Evolutionary conservation across 1,284 basidiomycete genomes (phyloP), one percentile per base, ranked within the genome.

Genomic region (Cutaneotrichosporon sp.): DNA sequence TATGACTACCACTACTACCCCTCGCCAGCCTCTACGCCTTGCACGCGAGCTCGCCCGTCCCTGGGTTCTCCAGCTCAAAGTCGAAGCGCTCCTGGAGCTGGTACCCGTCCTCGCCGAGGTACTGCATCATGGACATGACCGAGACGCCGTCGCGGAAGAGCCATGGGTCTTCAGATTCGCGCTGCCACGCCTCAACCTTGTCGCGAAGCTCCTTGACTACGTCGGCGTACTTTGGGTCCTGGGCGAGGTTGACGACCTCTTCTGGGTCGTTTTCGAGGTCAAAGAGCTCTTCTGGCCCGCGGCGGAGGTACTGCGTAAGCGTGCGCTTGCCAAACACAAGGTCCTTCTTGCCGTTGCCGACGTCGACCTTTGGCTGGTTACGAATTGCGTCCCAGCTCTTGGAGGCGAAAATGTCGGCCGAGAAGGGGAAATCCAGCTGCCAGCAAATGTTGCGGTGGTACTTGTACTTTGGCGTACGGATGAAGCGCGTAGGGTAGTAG

Each of bases 391-490:
- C 58, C 21, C 48, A 64, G 10, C 48, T 56, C 8, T 52, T 38
- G 17, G 40, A 47, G 1, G 62, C 60, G 52, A 60, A 64, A 2
- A 64, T 43, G 39, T 64, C 62, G 18, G 62, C 22, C 0, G 62
- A 48, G 38, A 64, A 62, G 5, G 62, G 60, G 43, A 64, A 64
- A 39, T 64, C 62, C 22, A 62, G 55, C 9, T 43, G 46, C 62
- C 62, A 64, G 21, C 51, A 51, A 33, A 64, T 58, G 54, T 62
- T 64, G 14, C 62, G 60, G 49, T 64, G 62, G 45, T 62, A 62
- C 49, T 64, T 64, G 51, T 48, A 64, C 33, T 48, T 41, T 3
- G 40, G 42, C 4, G 58, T 54, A 14, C 62, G 56, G 10, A 60
- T n/a, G 39, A 58, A 30, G 15, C 62, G 45, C 1, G 62, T 64